Evolutionary conservation across 2,329 filamentous ascomycete species (phyloP), one percentile per base, ranked within the genome.

Genomic region (Fusarium equiseti): DNA sequence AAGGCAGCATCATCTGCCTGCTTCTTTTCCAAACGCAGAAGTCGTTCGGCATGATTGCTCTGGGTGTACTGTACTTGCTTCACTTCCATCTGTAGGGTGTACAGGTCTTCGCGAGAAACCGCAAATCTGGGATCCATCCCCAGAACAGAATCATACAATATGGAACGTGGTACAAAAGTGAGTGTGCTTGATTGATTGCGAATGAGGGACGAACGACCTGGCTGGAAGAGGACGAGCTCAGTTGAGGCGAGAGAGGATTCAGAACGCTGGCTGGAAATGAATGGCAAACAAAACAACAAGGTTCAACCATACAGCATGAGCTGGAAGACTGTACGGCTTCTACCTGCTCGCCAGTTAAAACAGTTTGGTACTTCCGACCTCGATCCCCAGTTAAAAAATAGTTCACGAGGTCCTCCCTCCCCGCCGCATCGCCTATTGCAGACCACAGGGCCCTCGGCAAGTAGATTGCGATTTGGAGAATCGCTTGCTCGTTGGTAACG

Each of bases 61-160:
- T 91, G 89, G 66, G 88, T 83, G 77, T 87, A 84, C 74, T 91
- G 89, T 65, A 91, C 84, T 80, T 91, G 88, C 80, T 89, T 91
- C 77, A 92, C 82, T 82, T 91, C 89, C 87, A 91, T 90, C 81
- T 91, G 89, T 79, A 92, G 84, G 84, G 84, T 87, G 78, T 90
- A 89, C 76, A 91, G 82, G 81, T 91, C 89, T 83, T 91, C 89
- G 77, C 88, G 87, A 74, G 85, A 84, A 72, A 86, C 82, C 49
- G 85, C 77, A 76, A 89, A 89, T 73, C 88, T 87, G 71, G 86
- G 81, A 87, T 91, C 89, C 89, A 91, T 91, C 72, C 86, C 87
- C 80, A 66, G 44, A 48, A 55, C 55, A 55, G 45, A 44, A 51
- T 44, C 40, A 38, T 42, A 44, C 46, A 54, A 42, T 53, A 53